These are phyloP conservation scores for Geotrichum australiense DNA, from an alignment of 1,139 yeast genomes.

Conservation along the genomic window DNA sequence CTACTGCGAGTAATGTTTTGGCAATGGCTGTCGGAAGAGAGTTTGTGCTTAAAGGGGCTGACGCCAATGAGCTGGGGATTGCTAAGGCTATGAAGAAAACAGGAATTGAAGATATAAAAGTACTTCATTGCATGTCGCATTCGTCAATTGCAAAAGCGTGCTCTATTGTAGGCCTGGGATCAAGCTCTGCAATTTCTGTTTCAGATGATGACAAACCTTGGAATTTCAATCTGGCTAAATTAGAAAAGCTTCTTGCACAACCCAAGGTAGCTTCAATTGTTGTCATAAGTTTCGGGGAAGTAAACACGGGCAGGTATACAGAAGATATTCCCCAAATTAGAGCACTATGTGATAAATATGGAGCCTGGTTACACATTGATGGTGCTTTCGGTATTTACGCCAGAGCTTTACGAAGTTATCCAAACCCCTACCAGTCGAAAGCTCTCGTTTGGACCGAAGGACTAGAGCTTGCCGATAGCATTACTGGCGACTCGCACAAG, in stretches of 20 bases:
- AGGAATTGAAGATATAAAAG: constrained; percentile 22
- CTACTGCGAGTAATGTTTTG: constrained; percentile 27
- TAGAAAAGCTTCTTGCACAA: constrained; percentile 19
- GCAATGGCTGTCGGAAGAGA: constrained; percentile 27
- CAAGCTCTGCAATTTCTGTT: constrained; percentile 20
- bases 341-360: constrained; percentile 24
- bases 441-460: constrained; percentile 21
- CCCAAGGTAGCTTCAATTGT: constrained; percentile 20
- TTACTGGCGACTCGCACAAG: constrained; percentile 29
- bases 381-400: constrained; percentile 28
- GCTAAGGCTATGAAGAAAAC: constrained; percentile 19
- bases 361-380: constrained; percentile 30
- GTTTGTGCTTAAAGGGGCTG: constrained; percentile 15
- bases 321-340: constrained; percentile 19
- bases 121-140: constrained; percentile 24
- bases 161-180: constrained; percentile 27
- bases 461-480: constrained; percentile 27
- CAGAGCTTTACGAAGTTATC: constrained; percentile 17
- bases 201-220: constrained; percentile 20
- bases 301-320: constrained; percentile 28
- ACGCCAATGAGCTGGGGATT: constrained; percentile 12
- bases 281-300: constrained; percentile 27
- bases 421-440: constrained; percentile 8
- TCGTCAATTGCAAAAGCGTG: constrained; percentile 27
- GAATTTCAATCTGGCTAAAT: constrained; percentile 23